Conservation (phyloP, 2,329 filamentous ascomycete species). For the Talaromyces sp. region DNA sequence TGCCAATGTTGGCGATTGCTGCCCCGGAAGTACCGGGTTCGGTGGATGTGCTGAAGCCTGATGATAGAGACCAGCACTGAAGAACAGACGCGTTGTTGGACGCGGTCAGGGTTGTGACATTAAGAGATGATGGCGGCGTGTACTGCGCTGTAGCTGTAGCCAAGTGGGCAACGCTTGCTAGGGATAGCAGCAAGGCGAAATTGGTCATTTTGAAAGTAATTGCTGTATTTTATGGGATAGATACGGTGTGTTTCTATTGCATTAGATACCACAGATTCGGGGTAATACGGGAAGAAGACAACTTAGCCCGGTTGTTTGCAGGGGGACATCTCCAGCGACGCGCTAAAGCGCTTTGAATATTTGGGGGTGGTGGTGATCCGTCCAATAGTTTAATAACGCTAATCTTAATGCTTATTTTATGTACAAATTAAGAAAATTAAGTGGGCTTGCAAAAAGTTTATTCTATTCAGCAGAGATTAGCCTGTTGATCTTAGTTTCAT, state of each 20-base stretch:
- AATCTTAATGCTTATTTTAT: neutral
- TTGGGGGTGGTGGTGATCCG: neutral
- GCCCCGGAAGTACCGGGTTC: constrained; percentile 31
- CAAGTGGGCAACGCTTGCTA: neutral
- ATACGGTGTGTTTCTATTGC: neutral
- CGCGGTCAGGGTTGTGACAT: constrained; percentile 40
- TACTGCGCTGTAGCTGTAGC: neutral
- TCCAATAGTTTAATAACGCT: neutral
- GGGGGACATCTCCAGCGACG: neutral
- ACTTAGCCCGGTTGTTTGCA: neutral
- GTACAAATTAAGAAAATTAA: neutral
- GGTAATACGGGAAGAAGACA: neutral
- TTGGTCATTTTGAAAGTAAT: neutral
- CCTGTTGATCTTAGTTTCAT: neutral
- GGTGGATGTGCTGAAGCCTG: constrained; percentile 29
- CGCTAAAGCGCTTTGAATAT: neutral
- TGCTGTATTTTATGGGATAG: neutral
- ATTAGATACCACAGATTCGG: neutral
- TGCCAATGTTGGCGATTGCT: constrained; percentile 27
- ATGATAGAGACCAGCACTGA: constrained; percentile 44
- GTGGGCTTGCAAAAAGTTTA: neutral
- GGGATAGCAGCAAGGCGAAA: neutral
- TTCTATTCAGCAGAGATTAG: neutral
- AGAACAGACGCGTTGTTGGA: constrained; percentile 36
- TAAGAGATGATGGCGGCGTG: constrained; percentile 24